A percentile compares a stretch with the other conserved stretches of the same genome.
phyloP scores from a whole-genome alignment of 495 filamentous ascomycete genomes.

The Daldinia vernicosa region DNA sequence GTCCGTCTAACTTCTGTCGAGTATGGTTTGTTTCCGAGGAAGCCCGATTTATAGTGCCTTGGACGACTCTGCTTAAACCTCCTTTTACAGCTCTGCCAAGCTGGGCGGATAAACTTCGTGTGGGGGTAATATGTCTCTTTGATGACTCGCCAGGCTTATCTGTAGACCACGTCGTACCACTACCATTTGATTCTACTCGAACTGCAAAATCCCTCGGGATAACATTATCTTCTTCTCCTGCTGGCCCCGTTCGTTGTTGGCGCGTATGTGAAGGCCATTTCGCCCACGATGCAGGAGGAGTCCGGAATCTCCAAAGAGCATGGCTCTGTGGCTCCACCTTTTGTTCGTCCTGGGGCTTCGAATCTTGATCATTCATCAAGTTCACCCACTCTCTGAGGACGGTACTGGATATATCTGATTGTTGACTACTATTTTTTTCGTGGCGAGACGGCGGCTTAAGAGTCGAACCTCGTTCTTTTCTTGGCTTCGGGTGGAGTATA shows the following conservation, averaged over 20 bases:
- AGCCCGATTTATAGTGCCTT: conserved; percentile 20
- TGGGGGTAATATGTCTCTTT: conserved; percentile 15
- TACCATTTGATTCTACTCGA: conserved; percentile 1
- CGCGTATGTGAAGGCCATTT: conserved; percentile 52
- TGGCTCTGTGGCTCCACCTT: conserved; percentile 16
- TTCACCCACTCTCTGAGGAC: conserved; percentile 46
- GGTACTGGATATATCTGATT: conserved; percentile 39
- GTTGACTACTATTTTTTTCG: conserved; percentile 17
- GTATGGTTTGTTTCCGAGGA: conserved; percentile 26
- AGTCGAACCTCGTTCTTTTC: conserved; percentile 10
- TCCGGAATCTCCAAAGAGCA: conserved; percentile 24
- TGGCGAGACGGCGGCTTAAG: conserved; percentile 23
- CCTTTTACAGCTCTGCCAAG: conserved; percentile 48
- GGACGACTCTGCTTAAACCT: conserved; percentile 46
- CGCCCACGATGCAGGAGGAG: conserved; percentile 49
- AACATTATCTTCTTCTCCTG: conserved; percentile 39
- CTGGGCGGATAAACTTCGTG: conserved; percentile 43
- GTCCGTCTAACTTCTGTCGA: conserved; percentile 17
- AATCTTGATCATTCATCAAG: conserved; percentile 42
- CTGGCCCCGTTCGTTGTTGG: conserved; percentile 44
- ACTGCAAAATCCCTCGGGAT: conserved; percentile 35
- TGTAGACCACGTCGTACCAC: conserved; percentile 24
- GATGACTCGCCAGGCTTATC: conserved; percentile 15
- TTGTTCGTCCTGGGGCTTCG: conserved; percentile 16
- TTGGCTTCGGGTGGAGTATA: conserved; percentile 1